Base-by-base conservation (phyloP, 148 eudicot genomes). In the Selenicereus undatus region DNA sequence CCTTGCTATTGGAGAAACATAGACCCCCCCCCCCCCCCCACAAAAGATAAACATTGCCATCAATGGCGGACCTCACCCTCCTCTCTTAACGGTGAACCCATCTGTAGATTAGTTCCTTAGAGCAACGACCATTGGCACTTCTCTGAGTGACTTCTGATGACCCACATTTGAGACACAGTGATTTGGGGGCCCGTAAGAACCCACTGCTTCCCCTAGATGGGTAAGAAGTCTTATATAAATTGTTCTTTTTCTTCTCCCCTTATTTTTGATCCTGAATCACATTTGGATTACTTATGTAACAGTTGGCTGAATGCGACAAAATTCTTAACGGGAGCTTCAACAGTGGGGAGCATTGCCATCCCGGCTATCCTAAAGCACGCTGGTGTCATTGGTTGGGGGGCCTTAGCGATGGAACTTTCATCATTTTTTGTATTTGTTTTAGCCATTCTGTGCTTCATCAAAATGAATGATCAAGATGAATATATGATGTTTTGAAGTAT, bases 251-350 rank as follows among this genome's bases (percentile, higher is more conserved):
- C 45, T 30, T 62, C 26, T 32, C 74, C 16, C 36, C 36, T 76
- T 78, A 52, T 22, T 69, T 8, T 42, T 30, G 4, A 35, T 56
- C 48, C 69, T 27, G 65, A 32, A 51, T 54, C 50, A 20, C 60
- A 36, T 60, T 51, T 50, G 30, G 77, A 64, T 72, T 42, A 77
- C 27, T 75, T 50, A 77, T 85, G 81, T 30, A 83, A 78, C 94
- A 96, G 99, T 71, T 96, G 99, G 99, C 81, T 90, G 80, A 83
- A 92, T 58, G 97, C 93, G 1, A 76, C 94, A 58, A 96, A 96
- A 80, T 96, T 96, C 82, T 75, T 96, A 82, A 93, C 97, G 6
- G 98, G 98, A 70, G 93, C 97, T 83, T 92, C 98, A 45, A 85
- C 88, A 11, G 86, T 94, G 62, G 98, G 97, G 60, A 94, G 98